A percentile compares a stretch with the other conserved stretches of the same genome.
Conservation (phyloP, 805 yeast genomes). For the Ogataea minuta region DNA sequence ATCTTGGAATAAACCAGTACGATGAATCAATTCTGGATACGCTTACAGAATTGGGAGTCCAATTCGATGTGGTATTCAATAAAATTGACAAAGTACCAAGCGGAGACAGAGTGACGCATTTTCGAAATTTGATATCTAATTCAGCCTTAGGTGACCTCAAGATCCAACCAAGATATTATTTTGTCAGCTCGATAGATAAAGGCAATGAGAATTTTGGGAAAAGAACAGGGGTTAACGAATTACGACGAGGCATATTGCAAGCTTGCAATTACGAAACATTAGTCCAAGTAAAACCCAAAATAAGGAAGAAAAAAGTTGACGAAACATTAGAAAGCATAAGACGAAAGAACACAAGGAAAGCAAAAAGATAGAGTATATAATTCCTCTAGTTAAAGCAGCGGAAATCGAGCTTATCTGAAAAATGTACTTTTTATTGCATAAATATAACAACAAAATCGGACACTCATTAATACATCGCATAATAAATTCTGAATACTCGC, state of each 20-base stretch:
- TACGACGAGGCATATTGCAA: constrained; percentile 51
- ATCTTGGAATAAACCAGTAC: constrained; percentile 54
- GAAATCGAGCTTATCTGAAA: too few relatives aligned
- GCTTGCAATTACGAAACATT: constrained; percentile 43
- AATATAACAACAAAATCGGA: not conserved
- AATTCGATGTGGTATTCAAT: constrained; percentile 74
- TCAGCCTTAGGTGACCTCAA: constrained; percentile 42
- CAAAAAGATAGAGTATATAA: constrained; percentile 3
- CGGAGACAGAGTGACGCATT: constrained; percentile 29
- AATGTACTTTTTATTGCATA: too few relatives aligned
- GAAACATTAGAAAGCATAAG: constrained; percentile 15
- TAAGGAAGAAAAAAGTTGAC: constrained; percentile 11
- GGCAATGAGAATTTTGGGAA: constrained; percentile 20
- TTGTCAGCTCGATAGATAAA: constrained; percentile 48
- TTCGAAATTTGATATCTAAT: constrained; percentile 39
- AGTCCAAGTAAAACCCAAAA: constrained; percentile 14
- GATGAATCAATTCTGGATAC: constrained; percentile 54
- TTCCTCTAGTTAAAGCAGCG: too few relatives aligned
- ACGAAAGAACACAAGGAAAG: constrained; percentile 15
- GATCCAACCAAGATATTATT: constrained; percentile 41
- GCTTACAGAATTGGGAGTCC: constrained; percentile 53
- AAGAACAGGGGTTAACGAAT: constrained; percentile 53
- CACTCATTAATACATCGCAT: not conserved
- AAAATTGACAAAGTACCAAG: constrained; percentile 61
- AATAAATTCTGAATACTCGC: too few relatives aligned